Conservation (phyloP, 371 early-diverging fungal species). For the Thermomucor indicae-seudaticae region DNA sequence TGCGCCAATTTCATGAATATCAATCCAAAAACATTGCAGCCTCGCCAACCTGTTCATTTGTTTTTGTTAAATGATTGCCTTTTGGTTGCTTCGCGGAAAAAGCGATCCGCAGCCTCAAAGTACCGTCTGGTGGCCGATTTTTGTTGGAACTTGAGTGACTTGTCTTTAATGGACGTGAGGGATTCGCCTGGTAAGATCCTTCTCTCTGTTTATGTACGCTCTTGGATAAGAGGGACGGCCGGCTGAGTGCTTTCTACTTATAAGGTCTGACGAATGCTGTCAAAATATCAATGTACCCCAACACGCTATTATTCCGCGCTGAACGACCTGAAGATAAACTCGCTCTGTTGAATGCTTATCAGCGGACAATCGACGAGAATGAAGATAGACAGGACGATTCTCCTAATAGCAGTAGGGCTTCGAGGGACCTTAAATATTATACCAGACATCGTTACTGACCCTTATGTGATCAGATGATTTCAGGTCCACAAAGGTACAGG, state of each 20-base stretch:
- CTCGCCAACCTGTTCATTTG: slow-evolving; percentile 73
- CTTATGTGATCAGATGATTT: too few species aligned
- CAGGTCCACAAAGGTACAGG: too few species aligned
- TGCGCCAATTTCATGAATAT: slow-evolving; percentile 75
- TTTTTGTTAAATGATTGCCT: slow-evolving; percentile 80
- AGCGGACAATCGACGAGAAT: slow-evolving; percentile 62
- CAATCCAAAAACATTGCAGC: slow-evolving; percentile 69
- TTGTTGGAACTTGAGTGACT: slow-evolving; percentile 70
- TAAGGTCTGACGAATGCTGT: slow-evolving; percentile 52
- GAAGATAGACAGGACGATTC: slow-evolving; percentile 43
- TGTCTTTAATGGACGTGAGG: slow-evolving; percentile 77
- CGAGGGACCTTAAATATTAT: not conserved
- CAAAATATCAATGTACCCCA: slow-evolving; percentile 70
- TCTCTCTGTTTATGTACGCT: not conserved
- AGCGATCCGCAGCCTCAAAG: slow-evolving; percentile 65
- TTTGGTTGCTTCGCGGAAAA: slow-evolving; percentile 72
- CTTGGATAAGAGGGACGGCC: too few species aligned
- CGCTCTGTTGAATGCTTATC: slow-evolving; percentile 62
- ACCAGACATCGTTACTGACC: too few species aligned
- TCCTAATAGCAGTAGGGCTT: slow-evolving; percentile 9
- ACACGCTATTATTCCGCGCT: slow-evolving; percentile 70
- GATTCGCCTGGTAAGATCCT: slow-evolving; percentile 61
- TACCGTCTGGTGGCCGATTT: slow-evolving; percentile 75
- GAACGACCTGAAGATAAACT: slow-evolving; percentile 73
- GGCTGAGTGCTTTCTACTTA: too few species aligned